Evolutionary conservation across 2,329 filamentous ascomycete genomes (phyloP).

Genomic region (Paraphaeosphaeria minitans): DNA sequence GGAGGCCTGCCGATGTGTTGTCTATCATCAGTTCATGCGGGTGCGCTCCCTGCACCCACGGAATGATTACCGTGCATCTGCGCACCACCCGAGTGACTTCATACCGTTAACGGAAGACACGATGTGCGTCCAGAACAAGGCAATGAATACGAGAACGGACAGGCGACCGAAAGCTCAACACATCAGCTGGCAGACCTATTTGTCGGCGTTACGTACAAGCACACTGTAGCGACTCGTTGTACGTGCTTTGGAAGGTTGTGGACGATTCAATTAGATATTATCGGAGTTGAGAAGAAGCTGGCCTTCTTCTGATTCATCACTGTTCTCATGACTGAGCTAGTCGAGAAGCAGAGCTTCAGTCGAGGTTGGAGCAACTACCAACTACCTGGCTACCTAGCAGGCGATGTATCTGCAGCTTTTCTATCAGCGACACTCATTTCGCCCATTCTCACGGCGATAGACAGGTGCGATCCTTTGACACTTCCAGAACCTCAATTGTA

Average conservation of each 20-base stretch:
- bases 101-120: not conserved
- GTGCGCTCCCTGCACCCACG: not conserved
- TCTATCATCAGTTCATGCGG: not conserved
- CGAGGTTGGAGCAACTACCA: slow-evolving; percentile 13
- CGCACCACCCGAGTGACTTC: not conserved
- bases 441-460: slow-evolving; percentile 33
- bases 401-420: slow-evolving; percentile 31
- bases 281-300: not conserved
- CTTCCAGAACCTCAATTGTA: slow-evolving; percentile 1
- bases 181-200: not conserved
- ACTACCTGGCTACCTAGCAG: slow-evolving; percentile 22
- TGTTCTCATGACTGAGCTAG: slow-evolving; percentile 18
- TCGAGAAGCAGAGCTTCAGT: slow-evolving; percentile 7
- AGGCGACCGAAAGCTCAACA: not conserved
- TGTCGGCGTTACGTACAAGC: not conserved
- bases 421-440: slow-evolving; percentile 33
- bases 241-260: not conserved
- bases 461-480: slow-evolving; percentile 23
- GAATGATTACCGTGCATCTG: not conserved
- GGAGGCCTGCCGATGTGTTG: not conserved
- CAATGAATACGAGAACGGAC: not conserved
- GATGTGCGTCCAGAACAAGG: not conserved
- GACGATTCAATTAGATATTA: not conserved
- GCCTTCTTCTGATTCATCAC: not conserved
- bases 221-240: not conserved